Evolutionary conservation across 2,329 filamentous ascomycete species (phyloP), one percentile per base, ranked within the genome.

Genomic region (Thielaviopsis populi): DNA sequence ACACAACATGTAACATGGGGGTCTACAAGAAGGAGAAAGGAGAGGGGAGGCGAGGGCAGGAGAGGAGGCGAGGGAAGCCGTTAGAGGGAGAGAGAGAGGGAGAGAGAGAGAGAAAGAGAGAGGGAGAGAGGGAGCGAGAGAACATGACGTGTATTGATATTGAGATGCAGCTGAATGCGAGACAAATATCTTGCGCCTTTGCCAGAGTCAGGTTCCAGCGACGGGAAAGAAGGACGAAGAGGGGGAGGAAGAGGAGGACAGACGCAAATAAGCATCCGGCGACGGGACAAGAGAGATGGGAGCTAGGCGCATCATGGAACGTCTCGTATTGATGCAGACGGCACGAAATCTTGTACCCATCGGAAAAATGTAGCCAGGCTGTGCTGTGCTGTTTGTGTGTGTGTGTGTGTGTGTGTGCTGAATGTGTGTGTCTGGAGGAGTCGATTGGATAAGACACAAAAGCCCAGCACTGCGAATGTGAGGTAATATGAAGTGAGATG

Each of bases 111-210:
- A 17, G 27, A 10, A 13, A 30, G 24, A 19, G 13, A 56, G 13
- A 17, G 48, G 48, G 48, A 56, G 13, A 11, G 13, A 17, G 17
- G 53, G n/a, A 17, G 27, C 11, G 24, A 30, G 24, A 19, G 13
- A 56, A 56, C 24, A 30, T 56, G 53, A 56, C 53, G 53, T 56
- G 53, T 56, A 33, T 56, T 56, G n/a, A 37, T 37, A 56, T 37
- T 10, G n/a, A 10, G 6, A n/a, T 27, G 27, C 15, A 56, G 53
- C 53, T 56, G 24, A 56, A 56, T 56, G 53, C 53, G 30, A 56
- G 53, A 56, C 27, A 50, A 15, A 50, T 27, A 27, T 15, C 24
- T 24, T 50, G 46, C 22, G 6, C 33, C 10, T 37, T 37, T 50
- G 46, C 15, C 15, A 50, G 46, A 50, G 46, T 22, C 22, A 50